These are phyloP conservation scores for Chlorella sp. DNA, from an alignment of 139 green algal species.

Conservation along the genomic window DNA sequence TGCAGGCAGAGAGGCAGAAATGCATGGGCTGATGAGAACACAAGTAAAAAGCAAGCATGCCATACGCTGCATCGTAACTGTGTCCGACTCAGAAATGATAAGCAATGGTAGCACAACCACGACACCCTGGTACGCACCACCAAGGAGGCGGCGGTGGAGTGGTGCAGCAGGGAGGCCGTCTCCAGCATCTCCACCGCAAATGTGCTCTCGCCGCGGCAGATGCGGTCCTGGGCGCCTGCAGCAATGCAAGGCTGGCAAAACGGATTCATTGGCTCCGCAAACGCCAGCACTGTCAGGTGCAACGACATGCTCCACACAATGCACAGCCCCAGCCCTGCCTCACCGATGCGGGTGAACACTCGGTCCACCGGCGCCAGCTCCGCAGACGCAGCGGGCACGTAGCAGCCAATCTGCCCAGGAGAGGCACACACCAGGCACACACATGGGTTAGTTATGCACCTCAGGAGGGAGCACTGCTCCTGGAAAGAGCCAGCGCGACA, in stretches of 20 bases:
- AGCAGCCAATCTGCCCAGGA: conserved; percentile 50
- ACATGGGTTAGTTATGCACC: too few relatives aligned
- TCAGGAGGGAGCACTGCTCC: too few relatives aligned
- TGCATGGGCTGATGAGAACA: neutral
- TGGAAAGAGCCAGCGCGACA: too few relatives aligned
- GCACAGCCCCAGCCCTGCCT: too few relatives aligned
- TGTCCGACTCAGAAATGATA: too few relatives aligned
- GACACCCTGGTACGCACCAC: conserved; percentile 24
- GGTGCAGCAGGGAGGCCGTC: conserved; percentile 42
- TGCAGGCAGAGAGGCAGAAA: neutral
- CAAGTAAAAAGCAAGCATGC: too few relatives aligned
- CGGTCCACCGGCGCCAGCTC: conserved; percentile 51
- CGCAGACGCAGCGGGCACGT: conserved; percentile 41
- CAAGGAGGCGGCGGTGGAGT: conserved; percentile 53
- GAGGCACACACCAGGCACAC: too few relatives aligned
- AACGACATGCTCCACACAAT: too few relatives aligned
- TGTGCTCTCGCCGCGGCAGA: conserved; percentile 61
- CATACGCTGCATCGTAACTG: too few relatives aligned
- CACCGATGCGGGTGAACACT: conserved; percentile 66
- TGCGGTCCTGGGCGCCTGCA: conserved; percentile 59
- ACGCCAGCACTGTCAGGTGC: too few relatives aligned
- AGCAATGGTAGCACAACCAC: too few relatives aligned
- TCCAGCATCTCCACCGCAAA: conserved; percentile 77
- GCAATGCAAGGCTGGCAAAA: neutral
- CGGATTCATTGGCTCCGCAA: too few relatives aligned